Base-by-base conservation (phyloP, 768 basidiomycete species). In the Cystofilobasidium capitatum region DNA sequence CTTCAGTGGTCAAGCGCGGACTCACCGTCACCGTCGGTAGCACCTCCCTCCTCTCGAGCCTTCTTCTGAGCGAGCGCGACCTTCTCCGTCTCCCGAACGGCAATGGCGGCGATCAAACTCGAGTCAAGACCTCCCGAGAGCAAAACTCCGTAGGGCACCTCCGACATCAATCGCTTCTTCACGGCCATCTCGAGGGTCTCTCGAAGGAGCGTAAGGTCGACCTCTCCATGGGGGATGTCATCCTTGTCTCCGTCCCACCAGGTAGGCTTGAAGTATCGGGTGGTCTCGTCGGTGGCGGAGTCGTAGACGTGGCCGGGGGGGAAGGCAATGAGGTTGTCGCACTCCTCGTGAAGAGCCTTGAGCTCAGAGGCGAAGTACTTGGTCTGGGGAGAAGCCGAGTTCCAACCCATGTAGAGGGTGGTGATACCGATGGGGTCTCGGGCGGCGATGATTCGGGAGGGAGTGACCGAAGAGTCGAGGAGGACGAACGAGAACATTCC, bases 401-500 rank as follows among this genome's bases (percentile, higher is more conserved):
- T 85, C 88, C 88, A 91, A 47, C 96, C 96, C 79, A 94, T 92
- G 78, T 98, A 99, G 12, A 99, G 81, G n/a, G 96, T 97, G 60
- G 96, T 98, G 76, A 98, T 91, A 29, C 96, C 96, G 74, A 99
- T 86, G 31, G 96, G 92, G 76, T 99, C 96, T 42, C 96, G 88
- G 6, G 92, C 91, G 69, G 93, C 96, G 73, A 99, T 91, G 70
- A 99, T 81, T 64, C 94, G 85, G 29, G 91, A 82, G 12, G 94
- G 94, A 0, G 87, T 81, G 68, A 88, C 87, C 16, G 91, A 89
- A 75, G 93, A 91, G 79, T 99, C 96, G 67, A 98, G 81, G 54
- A 98, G 83, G 70, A 97, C 88, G 75, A 98, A 99, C 1, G 94
- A 92, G 80, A 99, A 99, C 90, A 99, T 94, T 71, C 96, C 96